These are phyloP conservation scores for Tricholoma matsutake DNA, from an alignment of 768 basidiomycete genomes.

Conservation along the genomic window DNA sequence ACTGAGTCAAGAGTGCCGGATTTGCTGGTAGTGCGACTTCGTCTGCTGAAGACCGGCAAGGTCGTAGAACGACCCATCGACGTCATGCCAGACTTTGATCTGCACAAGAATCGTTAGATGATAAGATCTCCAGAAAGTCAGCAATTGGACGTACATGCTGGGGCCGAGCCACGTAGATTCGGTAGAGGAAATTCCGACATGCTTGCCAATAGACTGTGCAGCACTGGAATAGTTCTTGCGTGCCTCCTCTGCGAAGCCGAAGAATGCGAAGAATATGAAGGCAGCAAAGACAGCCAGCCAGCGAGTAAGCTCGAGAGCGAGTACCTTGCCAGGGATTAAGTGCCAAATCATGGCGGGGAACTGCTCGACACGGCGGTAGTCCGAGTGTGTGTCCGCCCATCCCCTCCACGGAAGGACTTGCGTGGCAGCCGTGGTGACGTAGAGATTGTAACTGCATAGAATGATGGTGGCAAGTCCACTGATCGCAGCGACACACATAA, in stretches of 20 bases:
- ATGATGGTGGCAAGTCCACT: slow-evolving; percentile 42
- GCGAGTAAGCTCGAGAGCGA: slow-evolving; percentile 31
- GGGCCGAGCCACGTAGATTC: slow-evolving; percentile 22
- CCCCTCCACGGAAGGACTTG: slow-evolving; percentile 40
- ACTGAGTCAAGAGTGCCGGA: slow-evolving; percentile 48
- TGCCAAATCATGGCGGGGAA: slow-evolving; percentile 40
- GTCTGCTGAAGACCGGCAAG: slow-evolving; percentile 47
- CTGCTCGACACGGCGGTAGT: slow-evolving; percentile 41
- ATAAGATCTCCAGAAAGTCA: background rate
- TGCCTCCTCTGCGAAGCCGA: slow-evolving; percentile 54
- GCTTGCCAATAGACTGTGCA: slow-evolving; percentile 29
- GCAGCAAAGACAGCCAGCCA: slow-evolving; percentile 39
- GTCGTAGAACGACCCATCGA: slow-evolving; percentile 21
- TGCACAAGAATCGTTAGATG: background rate
- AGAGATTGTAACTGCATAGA: slow-evolving; percentile 30
- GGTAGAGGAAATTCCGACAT: slow-evolving; percentile 19
- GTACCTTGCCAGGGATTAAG: background rate
- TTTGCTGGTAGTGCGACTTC: slow-evolving; percentile 40
- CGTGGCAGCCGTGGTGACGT: slow-evolving; percentile 13
- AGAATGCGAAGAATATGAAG: slow-evolving; percentile 53
- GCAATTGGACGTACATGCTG: slow-evolving; percentile 17
- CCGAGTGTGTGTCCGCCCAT: slow-evolving; percentile 50
- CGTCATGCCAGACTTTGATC: slow-evolving; percentile 20
- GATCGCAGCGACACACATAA: slow-evolving; percentile 37
- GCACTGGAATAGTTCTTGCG: slow-evolving; percentile 39